Evolutionary conservation across 2,329 filamentous ascomycete species (phyloP).

Genomic region (Aspergillus sp.): DNA sequence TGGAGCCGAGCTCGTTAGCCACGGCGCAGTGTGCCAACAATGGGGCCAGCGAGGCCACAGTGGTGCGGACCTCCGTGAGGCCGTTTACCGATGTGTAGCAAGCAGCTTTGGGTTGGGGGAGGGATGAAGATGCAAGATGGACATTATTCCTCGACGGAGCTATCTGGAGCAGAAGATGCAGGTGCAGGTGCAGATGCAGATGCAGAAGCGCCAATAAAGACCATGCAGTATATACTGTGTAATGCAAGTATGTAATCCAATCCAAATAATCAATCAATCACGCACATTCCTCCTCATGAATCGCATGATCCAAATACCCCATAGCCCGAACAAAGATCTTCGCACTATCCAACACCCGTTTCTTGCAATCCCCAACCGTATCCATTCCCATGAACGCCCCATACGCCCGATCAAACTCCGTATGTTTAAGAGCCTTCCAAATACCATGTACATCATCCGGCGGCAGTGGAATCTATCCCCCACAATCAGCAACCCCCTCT

Average conservation of each 20-base stretch:
- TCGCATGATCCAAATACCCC: conserved; percentile 37
- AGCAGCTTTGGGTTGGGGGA: not conserved
- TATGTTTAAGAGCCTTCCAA: conserved; percentile 65
- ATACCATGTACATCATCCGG: conserved; percentile 66
- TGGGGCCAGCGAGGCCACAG: conserved; percentile 14
- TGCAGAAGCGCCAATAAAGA: not conserved
- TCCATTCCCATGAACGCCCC: conserved; percentile 68
- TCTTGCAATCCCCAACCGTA: conserved; percentile 61
- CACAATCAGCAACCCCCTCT: too few relatives aligned
- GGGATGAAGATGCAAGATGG: not conserved
- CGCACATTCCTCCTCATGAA: conserved; percentile 26
- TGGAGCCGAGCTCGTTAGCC: conserved; percentile 30
- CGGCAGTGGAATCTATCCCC: conserved; percentile 71
- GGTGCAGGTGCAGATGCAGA: not conserved
- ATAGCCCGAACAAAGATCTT: conserved; percentile 64
- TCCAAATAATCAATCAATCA: not conserved
- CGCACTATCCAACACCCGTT: conserved; percentile 71
- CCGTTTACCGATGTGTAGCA: conserved; percentile 33
- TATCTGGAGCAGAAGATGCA: not conserved
- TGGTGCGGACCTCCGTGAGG: conserved; percentile 29
- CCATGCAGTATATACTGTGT: conserved; percentile 2
- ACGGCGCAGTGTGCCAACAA: conserved; percentile 18
- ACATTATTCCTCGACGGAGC: not conserved
- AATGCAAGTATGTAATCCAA: not conserved
- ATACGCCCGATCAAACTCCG: conserved; percentile 66